Evolutionary conservation across 306 rosid genomes (phyloP).

Genomic region (Cyclanthera cordifolia): DNA sequence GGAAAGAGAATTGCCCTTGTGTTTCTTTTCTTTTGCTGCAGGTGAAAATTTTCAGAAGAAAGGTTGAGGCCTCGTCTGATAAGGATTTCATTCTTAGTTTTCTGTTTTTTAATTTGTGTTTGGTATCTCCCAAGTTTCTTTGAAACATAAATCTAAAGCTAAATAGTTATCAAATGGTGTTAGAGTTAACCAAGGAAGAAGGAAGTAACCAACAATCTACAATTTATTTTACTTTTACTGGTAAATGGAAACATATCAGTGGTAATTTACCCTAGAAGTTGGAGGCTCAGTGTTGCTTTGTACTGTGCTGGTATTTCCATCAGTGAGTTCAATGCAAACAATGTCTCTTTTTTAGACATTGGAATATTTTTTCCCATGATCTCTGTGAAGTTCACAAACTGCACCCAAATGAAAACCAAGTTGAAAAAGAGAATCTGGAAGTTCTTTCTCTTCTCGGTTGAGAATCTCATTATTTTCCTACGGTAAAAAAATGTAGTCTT

Average conservation of each 20-base stretch:
- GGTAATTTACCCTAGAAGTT: not conserved
- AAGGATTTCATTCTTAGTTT: too few species aligned
- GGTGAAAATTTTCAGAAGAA: not conserved
- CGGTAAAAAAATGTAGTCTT: too few species aligned
- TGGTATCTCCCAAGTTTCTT: not conserved
- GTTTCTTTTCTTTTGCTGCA: not conserved
- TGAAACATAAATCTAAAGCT: too few species aligned
- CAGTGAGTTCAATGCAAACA: conserved; percentile 3
- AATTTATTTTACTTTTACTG: not conserved
- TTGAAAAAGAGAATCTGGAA: not conserved
- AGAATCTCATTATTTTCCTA: too few species aligned
- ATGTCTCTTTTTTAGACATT: not conserved
- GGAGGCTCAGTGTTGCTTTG: not conserved
- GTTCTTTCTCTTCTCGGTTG: not conserved
- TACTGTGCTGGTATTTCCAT: conserved; percentile 12
- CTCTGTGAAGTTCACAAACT: conserved; percentile 27
- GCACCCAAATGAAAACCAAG: not conserved
- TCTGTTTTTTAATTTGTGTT: not conserved
- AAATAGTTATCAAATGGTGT: too few species aligned
- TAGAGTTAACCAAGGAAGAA: too few species aligned
- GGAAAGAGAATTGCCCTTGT: not conserved
- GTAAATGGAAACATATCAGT: not conserved
- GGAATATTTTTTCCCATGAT: conserved; percentile 13
- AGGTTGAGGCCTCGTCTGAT: not conserved
- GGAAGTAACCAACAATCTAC: not conserved